Conservation (phyloP, 1,284 basidiomycete genomes). For the Trichosporon faecale region DNA sequence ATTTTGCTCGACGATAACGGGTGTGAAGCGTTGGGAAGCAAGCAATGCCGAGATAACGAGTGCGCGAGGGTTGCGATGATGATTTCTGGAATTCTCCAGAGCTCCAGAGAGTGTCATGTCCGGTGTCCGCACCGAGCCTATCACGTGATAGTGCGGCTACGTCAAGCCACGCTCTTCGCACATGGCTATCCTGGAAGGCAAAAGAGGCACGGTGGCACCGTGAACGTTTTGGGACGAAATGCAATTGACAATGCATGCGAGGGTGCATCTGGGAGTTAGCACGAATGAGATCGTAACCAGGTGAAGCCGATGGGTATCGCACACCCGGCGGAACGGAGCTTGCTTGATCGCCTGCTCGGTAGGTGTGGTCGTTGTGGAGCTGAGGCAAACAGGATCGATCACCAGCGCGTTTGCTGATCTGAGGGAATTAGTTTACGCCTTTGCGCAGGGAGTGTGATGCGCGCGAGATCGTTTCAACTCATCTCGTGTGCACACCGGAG, state of each 20-base stretch:
- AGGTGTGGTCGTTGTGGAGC: background rate
- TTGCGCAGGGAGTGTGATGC: background rate
- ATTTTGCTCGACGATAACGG: conserved; percentile 1
- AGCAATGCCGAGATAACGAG: background rate
- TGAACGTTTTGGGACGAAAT: background rate
- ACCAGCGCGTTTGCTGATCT: background rate
- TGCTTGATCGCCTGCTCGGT: background rate
- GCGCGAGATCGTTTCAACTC: background rate
- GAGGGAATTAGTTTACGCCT: background rate
- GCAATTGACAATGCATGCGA: background rate
- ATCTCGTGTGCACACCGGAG: background rate
- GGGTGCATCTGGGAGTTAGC: background rate
- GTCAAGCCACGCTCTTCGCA: background rate
- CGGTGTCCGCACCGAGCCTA: background rate
- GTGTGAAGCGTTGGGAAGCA: background rate
- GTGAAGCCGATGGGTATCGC: too few species aligned
- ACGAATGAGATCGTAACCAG: background rate
- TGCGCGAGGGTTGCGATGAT: background rate
- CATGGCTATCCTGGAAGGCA: background rate
- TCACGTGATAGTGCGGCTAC: background rate
- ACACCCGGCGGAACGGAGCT: background rate
- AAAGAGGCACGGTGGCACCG: conserved; percentile 3
- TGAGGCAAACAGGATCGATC: background rate
- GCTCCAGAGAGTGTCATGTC: conserved; percentile 1
- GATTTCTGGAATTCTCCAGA: conserved; percentile 12